Evolutionary conservation across 2,329 filamentous ascomycete genomes (phyloP), one percentile per base, ranked within the genome.

Genomic region (Pseudogymnoascus verrucosus): DNA sequence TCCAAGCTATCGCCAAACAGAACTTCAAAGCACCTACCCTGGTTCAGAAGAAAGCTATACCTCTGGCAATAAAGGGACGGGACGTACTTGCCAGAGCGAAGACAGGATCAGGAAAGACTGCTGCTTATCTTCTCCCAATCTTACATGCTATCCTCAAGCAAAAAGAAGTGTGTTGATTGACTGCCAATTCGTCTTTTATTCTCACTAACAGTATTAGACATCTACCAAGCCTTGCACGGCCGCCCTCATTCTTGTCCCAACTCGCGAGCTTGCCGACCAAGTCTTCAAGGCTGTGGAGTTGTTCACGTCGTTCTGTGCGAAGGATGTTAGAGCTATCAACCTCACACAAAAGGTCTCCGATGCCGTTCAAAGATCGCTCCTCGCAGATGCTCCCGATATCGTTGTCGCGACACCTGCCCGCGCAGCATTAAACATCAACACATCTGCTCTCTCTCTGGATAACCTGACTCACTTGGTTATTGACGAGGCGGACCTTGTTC

Each of bases 61-160:
- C 95, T 1, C 78, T 97, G 39, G 91, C 91, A 21, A 80, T 98
- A 16, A 86, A 92, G 67, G 93, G 95, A 11, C 88, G 91, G 72
- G 92, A 98, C 80, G 87, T 99, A 59, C 80, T 98, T 40, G 93
- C 92, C 63, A 92, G 93, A 72, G 91, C 93, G 39, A 96, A 93
- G 76, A 98, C 95, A 4, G 95, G 95, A 11, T 96, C 93, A 3
- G 95, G 95, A 69, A 99, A 99, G 81, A 99, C 95, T 10, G 91
- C 91, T n/a, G 93, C 95, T 60, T 98, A 98, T 74, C 80, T 96
- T 5, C 82, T 99, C 44, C 95, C 95, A 1, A 83, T 96, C n/a
- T 78, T 99, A 14, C 89, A 96, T 69, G 84, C 85, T 37, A 90
- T 96, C 66, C 78, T 99, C 63, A 90, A 89, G 73, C 85, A 85